Evolutionary conservation across 768 basidiomycete species (phyloP).

Genomic region (Cystofilobasidium capitatum): DNA sequence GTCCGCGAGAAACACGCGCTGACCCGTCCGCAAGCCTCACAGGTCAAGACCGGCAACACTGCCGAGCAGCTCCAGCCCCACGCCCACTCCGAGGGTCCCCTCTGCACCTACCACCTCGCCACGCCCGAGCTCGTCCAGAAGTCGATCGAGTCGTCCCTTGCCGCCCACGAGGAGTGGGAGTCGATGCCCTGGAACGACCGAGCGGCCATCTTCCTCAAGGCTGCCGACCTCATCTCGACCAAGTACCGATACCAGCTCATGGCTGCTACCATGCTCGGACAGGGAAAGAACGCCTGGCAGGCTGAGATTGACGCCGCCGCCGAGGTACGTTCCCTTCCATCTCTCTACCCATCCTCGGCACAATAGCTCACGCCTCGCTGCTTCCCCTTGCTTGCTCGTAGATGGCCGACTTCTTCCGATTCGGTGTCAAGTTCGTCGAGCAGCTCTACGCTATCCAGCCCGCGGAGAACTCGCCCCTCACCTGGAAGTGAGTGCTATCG

Average conservation of each 20-base stretch:
- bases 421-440: slow-evolving; percentile 93
- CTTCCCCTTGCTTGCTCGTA: slow-evolving; percentile 30
- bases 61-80: slow-evolving; percentile 50
- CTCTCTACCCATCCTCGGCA: neutral
- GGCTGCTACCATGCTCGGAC: slow-evolving; percentile 94
- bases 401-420: slow-evolving; percentile 89
- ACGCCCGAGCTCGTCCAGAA: slow-evolving; percentile 60
- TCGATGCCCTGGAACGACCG: slow-evolving; percentile 90
- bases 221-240: slow-evolving; percentile 86
- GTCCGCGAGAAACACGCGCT: too few relatives aligned
- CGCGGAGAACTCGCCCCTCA: slow-evolving; percentile 66
- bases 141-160: slow-evolving; percentile 80
- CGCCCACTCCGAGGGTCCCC: slow-evolving; percentile 75
- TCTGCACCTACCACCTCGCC: slow-evolving; percentile 83
- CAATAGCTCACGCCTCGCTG: neutral
- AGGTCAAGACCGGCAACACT: slow-evolving; percentile 73
- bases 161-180: slow-evolving; percentile 84
- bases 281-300: slow-evolving; percentile 99
- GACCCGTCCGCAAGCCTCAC: too few relatives aligned
- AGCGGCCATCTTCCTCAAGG: slow-evolving; percentile 95
- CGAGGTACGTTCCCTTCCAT: slow-evolving; percentile 54
- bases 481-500: slow-evolving; percentile 80
- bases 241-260: slow-evolving; percentile 79
- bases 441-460: slow-evolving; percentile 89
- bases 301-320: slow-evolving; percentile 99